These are phyloP conservation scores for Trametes pubescens DNA, from an alignment of 1,284 basidiomycete species.

Conservation along the genomic window DNA sequence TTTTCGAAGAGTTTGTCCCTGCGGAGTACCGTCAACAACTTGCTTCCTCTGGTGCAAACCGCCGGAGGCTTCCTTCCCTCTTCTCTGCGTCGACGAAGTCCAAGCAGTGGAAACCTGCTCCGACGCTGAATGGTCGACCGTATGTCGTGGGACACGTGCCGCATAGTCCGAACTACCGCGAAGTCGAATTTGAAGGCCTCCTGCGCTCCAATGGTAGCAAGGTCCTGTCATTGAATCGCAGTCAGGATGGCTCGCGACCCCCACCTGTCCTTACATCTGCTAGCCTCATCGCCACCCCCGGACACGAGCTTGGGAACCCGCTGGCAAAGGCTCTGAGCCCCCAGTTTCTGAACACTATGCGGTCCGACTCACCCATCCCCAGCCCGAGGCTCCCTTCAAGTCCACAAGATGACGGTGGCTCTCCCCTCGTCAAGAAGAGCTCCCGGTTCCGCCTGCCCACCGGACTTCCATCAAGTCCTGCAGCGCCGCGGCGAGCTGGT, in stretches of 20 bases:
- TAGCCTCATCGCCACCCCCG: slow-evolving; percentile 29
- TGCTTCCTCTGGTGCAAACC: slow-evolving; percentile 46
- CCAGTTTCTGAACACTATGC: slow-evolving; percentile 27
- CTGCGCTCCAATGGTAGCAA: slow-evolving; percentile 64
- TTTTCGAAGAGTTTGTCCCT: slow-evolving; percentile 91
- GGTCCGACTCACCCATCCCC: slow-evolving; percentile 25
- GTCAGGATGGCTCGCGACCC: slow-evolving; percentile 33
- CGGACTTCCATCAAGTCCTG: slow-evolving; percentile 59
- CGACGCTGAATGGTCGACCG: slow-evolving; percentile 80
- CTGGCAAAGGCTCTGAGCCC: slow-evolving; percentile 20
- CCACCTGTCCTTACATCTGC: slow-evolving; percentile 20
- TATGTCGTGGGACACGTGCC: slow-evolving; percentile 77
- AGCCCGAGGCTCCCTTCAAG: slow-evolving; percentile 10
- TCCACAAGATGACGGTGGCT: slow-evolving; percentile 27
- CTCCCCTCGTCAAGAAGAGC: slow-evolving; percentile 31
- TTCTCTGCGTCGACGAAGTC: slow-evolving; percentile 47
- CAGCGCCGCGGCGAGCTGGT: slow-evolving; percentile 50
- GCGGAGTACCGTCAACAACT: slow-evolving; percentile 85
- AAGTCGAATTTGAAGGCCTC: slow-evolving; percentile 84
- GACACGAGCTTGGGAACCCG: slow-evolving; percentile 26
- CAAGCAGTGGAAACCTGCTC: slow-evolving; percentile 76
- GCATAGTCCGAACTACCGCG: slow-evolving; percentile 64
- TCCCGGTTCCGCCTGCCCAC: slow-evolving; percentile 66
- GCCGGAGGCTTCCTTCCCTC: slow-evolving; percentile 48
- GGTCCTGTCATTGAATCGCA: slow-evolving; percentile 58